phyloP scores from a whole-genome alignment of 2,329 filamentous ascomycete species.

The Passalora sequoiae region DNA sequence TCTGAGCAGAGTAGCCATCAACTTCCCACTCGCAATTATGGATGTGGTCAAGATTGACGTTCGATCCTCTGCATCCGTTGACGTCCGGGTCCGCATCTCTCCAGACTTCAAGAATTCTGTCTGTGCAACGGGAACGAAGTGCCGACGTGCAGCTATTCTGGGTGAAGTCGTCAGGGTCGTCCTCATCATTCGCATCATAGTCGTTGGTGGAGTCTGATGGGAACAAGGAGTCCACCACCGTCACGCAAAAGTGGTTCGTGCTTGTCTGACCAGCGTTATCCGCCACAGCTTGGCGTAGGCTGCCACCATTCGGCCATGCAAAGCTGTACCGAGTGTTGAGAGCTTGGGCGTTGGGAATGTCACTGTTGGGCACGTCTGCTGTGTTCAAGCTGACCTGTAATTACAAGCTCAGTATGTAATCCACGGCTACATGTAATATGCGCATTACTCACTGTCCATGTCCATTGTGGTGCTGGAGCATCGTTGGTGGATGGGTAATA shows the following conservation, averaged over 20 bases:
- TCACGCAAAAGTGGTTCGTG: slow-evolving; percentile 3
- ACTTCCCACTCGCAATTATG: slow-evolving; percentile 2
- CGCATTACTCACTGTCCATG: not conserved
- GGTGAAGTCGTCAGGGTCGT: slow-evolving; percentile 1
- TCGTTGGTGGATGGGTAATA: slow-evolving; percentile 4
- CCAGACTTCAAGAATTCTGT: not conserved
- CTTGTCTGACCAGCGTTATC: not conserved
- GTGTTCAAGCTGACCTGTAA: not conserved
- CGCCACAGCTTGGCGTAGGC: not conserved
- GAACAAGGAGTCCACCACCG: slow-evolving; percentile 6
- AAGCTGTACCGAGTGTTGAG: slow-evolving; percentile 5
- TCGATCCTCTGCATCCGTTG: slow-evolving; percentile 2
- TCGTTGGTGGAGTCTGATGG: slow-evolving; percentile 1
- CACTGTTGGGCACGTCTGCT: not conserved
- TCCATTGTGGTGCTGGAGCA: not conserved
- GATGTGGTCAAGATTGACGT: not conserved
- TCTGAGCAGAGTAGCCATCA: slow-evolving; percentile 2
- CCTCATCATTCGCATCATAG: not conserved
- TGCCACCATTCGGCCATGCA: slow-evolving; percentile 1
- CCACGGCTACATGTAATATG: no score
- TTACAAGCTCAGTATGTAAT: not conserved
- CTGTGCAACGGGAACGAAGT: not conserved
- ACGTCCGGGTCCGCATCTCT: not conserved
- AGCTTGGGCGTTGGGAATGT: slow-evolving; percentile 6
- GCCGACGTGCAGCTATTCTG: slow-evolving; percentile 1